Evolutionary conservation across 768 basidiomycete species (phyloP).

Genomic region (Russula compacta): DNA sequence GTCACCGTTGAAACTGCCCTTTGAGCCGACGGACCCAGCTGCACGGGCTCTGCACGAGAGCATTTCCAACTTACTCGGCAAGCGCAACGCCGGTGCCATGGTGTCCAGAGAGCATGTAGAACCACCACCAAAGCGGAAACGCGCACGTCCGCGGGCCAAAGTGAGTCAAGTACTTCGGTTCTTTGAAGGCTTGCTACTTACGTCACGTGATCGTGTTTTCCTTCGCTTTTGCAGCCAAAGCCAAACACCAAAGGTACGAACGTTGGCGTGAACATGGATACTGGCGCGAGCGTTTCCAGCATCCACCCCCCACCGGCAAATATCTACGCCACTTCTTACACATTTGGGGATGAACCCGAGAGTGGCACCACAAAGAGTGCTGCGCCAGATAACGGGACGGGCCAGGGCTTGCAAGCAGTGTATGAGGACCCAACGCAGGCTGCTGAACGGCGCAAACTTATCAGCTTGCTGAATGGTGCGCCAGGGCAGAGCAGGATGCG

Average conservation of each 20-base stretch:
- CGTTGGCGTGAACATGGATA: background rate
- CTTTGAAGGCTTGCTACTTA: background rate
- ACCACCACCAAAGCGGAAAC: conserved; percentile 26
- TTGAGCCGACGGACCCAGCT: conserved; percentile 34
- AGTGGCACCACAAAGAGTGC: background rate
- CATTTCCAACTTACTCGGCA: conserved; percentile 60
- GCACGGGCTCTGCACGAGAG: conserved; percentile 59
- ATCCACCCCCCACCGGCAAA: background rate
- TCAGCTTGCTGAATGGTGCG: conserved; percentile 17
- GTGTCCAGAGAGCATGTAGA: conserved; percentile 19
- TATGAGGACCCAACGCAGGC: conserved; percentile 19
- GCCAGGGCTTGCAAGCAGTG: conserved; percentile 13
- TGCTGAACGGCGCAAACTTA: conserved; percentile 16
- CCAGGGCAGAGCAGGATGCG: conserved; percentile 10
- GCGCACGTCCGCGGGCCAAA: conserved; percentile 32
- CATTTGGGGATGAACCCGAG: conserved; percentile 15
- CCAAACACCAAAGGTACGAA: conserved; percentile 25
- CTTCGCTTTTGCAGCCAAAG: conserved; percentile 23
- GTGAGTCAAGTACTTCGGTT: conserved; percentile 22
- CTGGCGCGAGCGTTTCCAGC: background rate
- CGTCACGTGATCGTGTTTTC: background rate
- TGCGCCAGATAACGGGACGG: conserved; percentile 2
- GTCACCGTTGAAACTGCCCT: conserved; percentile 27
- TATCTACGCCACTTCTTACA: conserved; percentile 6
- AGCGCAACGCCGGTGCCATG: conserved; percentile 37